phyloP scores from a whole-genome alignment of 495 filamentous ascomycete genomes.

The Neurospora sp. region DNA sequence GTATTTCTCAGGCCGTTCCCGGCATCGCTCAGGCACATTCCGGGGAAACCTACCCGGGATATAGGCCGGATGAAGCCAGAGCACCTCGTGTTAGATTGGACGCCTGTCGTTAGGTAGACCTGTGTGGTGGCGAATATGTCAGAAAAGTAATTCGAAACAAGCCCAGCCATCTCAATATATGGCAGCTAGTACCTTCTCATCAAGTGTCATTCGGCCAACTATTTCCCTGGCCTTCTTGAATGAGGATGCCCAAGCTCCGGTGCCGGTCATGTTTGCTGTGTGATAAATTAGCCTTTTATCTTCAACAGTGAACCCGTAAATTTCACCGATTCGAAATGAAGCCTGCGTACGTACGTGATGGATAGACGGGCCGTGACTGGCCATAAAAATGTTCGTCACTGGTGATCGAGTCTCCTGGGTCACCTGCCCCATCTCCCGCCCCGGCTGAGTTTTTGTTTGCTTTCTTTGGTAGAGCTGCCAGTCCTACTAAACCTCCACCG shows the following conservation, averaged over 20 bases:
- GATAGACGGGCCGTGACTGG: constrained; percentile 47
- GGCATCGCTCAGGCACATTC: constrained; percentile 55
- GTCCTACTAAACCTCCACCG: constrained; percentile 22
- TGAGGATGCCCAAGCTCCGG: constrained; percentile 37
- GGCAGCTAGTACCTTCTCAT: constrained; percentile 51
- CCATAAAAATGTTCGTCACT: constrained; percentile 45
- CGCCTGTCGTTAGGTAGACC: constrained; percentile 45
- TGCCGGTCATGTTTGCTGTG: constrained; percentile 43
- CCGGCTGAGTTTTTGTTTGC: constrained; percentile 1
- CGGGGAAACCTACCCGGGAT: constrained; percentile 48
- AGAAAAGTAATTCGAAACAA: not conserved
- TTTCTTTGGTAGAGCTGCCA: constrained; percentile 22
- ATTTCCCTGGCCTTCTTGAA: constrained; percentile 43
- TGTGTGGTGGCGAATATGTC: constrained; percentile 22
- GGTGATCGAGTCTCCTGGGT: constrained; percentile 24
- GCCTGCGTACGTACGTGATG: constrained; percentile 33
- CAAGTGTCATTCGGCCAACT: constrained; percentile 46
- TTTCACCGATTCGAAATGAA: not conserved
- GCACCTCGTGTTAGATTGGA: constrained; percentile 35
- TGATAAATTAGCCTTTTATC: constrained; percentile 2
- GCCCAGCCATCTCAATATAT: not conserved
- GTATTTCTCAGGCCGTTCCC: constrained; percentile 50
- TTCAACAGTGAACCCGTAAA: not conserved
- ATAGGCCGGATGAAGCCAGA: constrained; percentile 42
- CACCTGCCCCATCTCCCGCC: not conserved